Base-by-base conservation (phyloP, 202 grass and related monocot genomes). In the Setaria viridis region DNA sequence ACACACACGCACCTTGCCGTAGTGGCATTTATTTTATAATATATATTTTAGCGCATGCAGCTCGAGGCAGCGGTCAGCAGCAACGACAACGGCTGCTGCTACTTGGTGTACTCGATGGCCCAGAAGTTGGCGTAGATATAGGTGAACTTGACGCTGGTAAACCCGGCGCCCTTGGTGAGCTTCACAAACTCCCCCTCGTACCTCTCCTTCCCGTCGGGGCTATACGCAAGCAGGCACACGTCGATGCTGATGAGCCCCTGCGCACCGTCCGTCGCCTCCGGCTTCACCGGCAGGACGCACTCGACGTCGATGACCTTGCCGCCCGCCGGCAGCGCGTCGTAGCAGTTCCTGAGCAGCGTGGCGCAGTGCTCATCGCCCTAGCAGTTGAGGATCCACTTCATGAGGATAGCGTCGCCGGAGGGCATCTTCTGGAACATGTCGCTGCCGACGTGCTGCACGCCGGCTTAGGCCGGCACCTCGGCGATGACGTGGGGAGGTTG, bases 41-140 rank as follows among this genome's bases (percentile, higher is more conserved):
- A 25, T 25, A 25, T 25, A 25, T 25, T 25, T 25, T 25, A 25
- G 25, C 25, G 25, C 25, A 25, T 25, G 25, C 25, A 25, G 25
- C 25, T 25, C 25, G 25, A 25, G 25, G 25, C 25, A 25, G 25
- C 25, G 25, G 25, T 25, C 25, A 25, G 25, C 25, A 25, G 25
- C 25, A 25, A 25, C 25, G 25, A 25, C 25, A 25, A 25, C 25
- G 25, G 25, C 25, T 25, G 25, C 25, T 25, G 25, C 25, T 92
- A 97, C 80, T 97, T 97, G 80, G 69, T 94, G 80, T 92, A 85
- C 80, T 97, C 94, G 50, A 95, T 73, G 59, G 84, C 84, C 68
- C 80, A 95, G 0, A 92, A 25, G 25, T 25, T 25, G 25, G 25
- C 25, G 25, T 25, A 25, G 25, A 25, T 25, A 25, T 25, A 25